Evolutionary conservation across 2,329 filamentous ascomycete species (phyloP).

Genomic region (Calonectria henricotiae): DNA sequence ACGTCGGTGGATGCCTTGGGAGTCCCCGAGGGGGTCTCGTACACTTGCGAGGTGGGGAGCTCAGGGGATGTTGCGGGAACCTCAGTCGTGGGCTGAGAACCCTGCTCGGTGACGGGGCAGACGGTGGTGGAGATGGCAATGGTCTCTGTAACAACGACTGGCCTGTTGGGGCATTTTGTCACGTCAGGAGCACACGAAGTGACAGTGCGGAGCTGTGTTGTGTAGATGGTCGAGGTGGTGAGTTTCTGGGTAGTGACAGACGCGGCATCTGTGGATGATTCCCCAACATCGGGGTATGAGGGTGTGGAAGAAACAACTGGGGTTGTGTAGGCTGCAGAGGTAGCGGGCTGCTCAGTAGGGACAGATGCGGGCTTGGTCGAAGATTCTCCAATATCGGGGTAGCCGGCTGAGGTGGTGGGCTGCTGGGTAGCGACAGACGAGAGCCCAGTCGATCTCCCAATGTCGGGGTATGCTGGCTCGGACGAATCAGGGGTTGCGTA

Average conservation of each 20-base stretch:
- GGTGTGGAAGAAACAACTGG: background rate
- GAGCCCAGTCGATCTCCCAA: too few species aligned
- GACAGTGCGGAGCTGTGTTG: constrained; percentile 46
- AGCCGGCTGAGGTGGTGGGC: background rate
- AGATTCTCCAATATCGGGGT: background rate
- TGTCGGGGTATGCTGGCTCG: too few species aligned
- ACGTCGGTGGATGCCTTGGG: background rate
- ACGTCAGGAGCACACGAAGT: constrained; percentile 45
- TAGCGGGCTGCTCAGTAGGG: too few species aligned
- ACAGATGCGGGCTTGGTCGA: background rate
- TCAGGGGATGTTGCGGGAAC: background rate
- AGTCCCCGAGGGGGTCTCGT: background rate
- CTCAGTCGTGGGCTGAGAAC: constrained; percentile 23
- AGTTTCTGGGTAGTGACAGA: constrained; percentile 31
- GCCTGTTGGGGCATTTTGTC: constrained; percentile 41
- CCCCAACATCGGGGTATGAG: constrained; percentile 2
- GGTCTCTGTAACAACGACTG: constrained; percentile 39
- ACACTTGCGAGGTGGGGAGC: background rate
- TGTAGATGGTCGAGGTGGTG: constrained; percentile 48
- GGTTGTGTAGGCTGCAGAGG: too few species aligned
- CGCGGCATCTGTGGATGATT: background rate
- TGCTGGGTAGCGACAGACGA: background rate
- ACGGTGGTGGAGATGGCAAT: constrained; percentile 48
- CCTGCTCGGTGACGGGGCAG: constrained; percentile 46
- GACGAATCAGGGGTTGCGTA: too few species aligned